These are phyloP conservation scores for Chaetomiaceae sp. DNA, from an alignment of 2,329 filamentous ascomycete genomes.

Conservation along the genomic window DNA sequence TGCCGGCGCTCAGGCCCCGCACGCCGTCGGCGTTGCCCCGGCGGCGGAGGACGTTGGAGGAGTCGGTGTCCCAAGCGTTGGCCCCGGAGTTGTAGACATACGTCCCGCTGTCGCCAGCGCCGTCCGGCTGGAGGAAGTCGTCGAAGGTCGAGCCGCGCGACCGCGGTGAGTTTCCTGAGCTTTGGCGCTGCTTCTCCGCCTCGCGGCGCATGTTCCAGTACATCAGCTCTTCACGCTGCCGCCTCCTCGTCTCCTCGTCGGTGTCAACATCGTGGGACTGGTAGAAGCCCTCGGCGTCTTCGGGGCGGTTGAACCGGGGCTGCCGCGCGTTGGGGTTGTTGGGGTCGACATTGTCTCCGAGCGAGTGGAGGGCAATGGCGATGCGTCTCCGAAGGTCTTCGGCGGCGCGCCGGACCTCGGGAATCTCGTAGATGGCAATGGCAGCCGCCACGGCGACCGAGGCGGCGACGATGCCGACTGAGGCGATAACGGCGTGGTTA, in stretches of 20 bases:
- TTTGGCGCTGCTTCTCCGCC: constrained; percentile 40
- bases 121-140: constrained; percentile 53
- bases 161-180: constrained; percentile 18
- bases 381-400: constrained; percentile 59
- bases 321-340: constrained; percentile 40
- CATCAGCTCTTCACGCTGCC: constrained; percentile 60
- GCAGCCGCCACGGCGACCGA: constrained; percentile 55
- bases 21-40: constrained; percentile 42
- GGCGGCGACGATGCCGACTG: constrained; percentile 55
- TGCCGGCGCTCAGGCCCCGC: constrained; percentile 42
- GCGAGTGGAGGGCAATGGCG: constrained; percentile 54
- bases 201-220: constrained; percentile 60
- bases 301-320: constrained; percentile 60
- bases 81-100: constrained; percentile 56
- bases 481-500: constrained; percentile 52
- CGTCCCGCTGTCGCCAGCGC: constrained; percentile 48
- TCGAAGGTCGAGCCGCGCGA: constrained; percentile 48
- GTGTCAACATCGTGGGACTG: constrained; percentile 54
- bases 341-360: constrained; percentile 54
- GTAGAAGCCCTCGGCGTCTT: constrained; percentile 62
- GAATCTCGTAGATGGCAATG: constrained; percentile 60
- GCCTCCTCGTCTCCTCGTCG: constrained; percentile 56
- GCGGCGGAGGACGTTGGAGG: constrained; percentile 45
- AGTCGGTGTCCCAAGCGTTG: constrained; percentile 35
- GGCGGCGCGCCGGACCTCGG: constrained; percentile 58